Evolutionary conservation across 805 yeast genomes (phyloP).

Genomic region (Teunomyces tritomae): DNA sequence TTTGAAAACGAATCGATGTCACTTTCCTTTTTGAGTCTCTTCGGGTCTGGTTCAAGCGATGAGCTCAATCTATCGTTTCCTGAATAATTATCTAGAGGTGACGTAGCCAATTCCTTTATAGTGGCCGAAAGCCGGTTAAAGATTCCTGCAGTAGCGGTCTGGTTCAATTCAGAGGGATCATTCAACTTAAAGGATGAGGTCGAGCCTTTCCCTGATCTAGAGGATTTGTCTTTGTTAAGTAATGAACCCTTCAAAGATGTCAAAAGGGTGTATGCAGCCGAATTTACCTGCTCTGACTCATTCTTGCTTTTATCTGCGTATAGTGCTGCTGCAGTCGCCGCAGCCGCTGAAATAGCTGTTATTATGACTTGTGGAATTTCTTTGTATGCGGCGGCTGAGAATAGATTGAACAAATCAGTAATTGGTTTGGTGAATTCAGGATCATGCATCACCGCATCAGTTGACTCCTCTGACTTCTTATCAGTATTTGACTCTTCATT

Average conservation of each 20-base stretch:
- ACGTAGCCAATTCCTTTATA: constrained; percentile 1
- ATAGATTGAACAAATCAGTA: constrained; percentile 35
- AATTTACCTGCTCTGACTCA: constrained; percentile 21
- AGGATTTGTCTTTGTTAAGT: not conserved
- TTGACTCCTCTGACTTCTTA: constrained; percentile 15
- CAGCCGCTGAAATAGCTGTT: constrained; percentile 35
- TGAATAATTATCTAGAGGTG: constrained; percentile 6
- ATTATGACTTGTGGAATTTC: constrained; percentile 34
- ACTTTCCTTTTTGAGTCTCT: constrained; percentile 8
- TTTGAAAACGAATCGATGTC: constrained; percentile 12
- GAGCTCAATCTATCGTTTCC: constrained; percentile 3
- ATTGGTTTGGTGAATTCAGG: constrained; percentile 23
- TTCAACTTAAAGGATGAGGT: not conserved
- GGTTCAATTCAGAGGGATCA: not conserved
- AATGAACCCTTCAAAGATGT: constrained; percentile 18
- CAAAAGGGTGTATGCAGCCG: constrained; percentile 21
- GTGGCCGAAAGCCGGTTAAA: constrained; percentile 1
- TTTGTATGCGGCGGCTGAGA: constrained; percentile 29
- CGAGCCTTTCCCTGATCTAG: not conserved
- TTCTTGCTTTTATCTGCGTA: constrained; percentile 23
- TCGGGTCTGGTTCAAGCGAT: not conserved
- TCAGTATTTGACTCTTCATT: constrained; percentile 17
- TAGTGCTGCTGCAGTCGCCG: constrained; percentile 37
- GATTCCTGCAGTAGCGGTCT: constrained; percentile 1
- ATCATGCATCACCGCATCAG: constrained; percentile 16